These are phyloP conservation scores for Setaria viridis DNA, from an alignment of 202 grass and related monocot genomes.

Conservation along the genomic window DNA sequence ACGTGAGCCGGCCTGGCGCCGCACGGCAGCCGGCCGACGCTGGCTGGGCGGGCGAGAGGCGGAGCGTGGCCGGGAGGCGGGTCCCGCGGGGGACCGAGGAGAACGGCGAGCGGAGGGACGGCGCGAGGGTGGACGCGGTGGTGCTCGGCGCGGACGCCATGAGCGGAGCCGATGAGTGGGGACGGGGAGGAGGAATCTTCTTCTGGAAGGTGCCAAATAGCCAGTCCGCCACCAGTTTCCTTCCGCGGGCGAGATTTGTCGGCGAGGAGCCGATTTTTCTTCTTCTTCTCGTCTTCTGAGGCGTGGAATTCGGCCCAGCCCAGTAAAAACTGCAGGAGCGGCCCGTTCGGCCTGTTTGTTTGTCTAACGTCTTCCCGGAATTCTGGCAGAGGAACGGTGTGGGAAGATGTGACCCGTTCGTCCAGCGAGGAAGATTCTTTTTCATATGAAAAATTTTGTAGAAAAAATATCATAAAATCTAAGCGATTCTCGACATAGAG, in stretches of 20 bases:
- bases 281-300: not conserved
- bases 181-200: constrained; percentile 40
- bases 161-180: constrained; percentile 23
- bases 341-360: not conserved
- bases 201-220: constrained; percentile 51
- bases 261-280: constrained; percentile 13
- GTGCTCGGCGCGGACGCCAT: constrained; percentile 75
- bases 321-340: not conserved
- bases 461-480: not conserved
- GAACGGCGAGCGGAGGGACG: constrained; percentile 37
- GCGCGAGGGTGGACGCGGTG: constrained; percentile 44
- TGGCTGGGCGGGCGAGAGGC: not conserved
- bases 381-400: not conserved
- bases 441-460: too few relatives aligned
- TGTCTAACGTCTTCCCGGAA: not conserved
- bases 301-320: constrained; percentile 21
- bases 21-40: constrained; percentile 14
- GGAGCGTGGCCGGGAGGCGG: constrained; percentile 15
- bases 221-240: constrained; percentile 33
- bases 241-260: constrained; percentile 34
- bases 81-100: not conserved
- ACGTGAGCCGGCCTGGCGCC: not conserved
- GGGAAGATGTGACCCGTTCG: not conserved
- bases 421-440: not conserved
- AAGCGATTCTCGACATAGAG: not conserved